A percentile compares a stretch with the other conserved stretches of the same genome.
phyloP scores from a whole-genome alignment of 2,329 filamentous ascomycete species.

The Botrytis porri region DNA sequence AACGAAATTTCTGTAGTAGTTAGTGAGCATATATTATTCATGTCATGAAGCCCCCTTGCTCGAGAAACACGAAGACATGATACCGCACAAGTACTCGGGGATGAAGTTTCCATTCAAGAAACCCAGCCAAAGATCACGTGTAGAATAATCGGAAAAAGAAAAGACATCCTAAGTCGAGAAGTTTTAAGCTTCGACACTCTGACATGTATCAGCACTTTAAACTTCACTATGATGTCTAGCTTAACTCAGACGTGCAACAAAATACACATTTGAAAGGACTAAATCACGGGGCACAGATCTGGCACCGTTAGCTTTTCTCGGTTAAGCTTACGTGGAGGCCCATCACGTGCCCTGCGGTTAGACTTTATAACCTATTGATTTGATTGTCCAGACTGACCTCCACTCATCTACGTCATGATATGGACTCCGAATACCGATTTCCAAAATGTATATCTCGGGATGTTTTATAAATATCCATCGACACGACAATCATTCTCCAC shows the following conservation, averaged over 20 bases:
- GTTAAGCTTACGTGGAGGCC: background rate
- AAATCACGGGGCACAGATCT: background rate
- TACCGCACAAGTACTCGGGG: background rate
- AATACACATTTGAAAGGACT: background rate
- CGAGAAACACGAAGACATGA: background rate
- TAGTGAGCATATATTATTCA: background rate
- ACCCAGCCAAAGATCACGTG: background rate
- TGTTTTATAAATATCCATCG: background rate
- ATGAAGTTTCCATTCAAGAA: rapidly evolving
- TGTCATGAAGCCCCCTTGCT: background rate
- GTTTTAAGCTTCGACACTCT: background rate
- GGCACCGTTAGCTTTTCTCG: background rate
- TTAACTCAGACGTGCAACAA: background rate
- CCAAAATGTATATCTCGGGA: background rate
- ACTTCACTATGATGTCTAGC: background rate
- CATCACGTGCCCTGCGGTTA: background rate
- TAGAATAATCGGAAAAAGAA: rapidly evolving
- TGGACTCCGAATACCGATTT: background rate
- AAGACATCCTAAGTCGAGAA: rapidly evolving
- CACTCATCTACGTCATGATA: background rate
- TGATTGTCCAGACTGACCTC: background rate
- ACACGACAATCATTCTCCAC: background rate
- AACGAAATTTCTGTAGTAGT: background rate
- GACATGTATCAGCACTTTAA: background rate
- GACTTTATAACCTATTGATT: too few species aligned